Evolutionary conservation across 441 rosid genomes (phyloP), one percentile per base, ranked within the genome.

Genomic region (Adansonia madagascariensis): DNA sequence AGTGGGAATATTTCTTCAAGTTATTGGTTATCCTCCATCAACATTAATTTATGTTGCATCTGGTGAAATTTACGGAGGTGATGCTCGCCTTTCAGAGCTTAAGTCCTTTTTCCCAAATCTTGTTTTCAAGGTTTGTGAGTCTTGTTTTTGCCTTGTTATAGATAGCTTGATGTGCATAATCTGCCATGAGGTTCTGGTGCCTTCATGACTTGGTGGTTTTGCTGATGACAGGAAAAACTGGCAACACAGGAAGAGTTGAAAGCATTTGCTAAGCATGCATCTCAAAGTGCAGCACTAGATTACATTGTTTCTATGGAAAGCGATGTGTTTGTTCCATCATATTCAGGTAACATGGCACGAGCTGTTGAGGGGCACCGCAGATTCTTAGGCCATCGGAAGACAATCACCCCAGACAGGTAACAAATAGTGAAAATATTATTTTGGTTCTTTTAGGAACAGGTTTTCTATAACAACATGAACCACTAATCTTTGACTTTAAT

Each of bases 341-440:
- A 96, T 86, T 94, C 97, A 9, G 98, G 99, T 55, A 96, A 96
- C 85, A 96, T 96, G 99, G 99, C 98, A 55, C 91, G 94, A 86
- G 94, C 97, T 0, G 95, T 96, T 71, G 99, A 96, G 86, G 99
- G 99, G 55, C 98, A 96, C 74, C 94, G 98, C 56, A 91, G 99
- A 84, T 94, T 92, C 83, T 87, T 94, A 75, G 97, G 98, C 5
- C 95, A 96, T 83, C 91, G 89, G 27, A 90, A 82, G 85, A 94
- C 99, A 52, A 91, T 96, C 77, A 84, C 85, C 74, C 98, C 97
- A 20, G 94, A 96, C 84, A 91, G 99, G 98, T 95, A 84, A 18
- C 14, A 59, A 50, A 9, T 41, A 31, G 44, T 20, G n/a, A 68
- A 68, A 5, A 22, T 14, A n/a, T 7, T 64, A 49, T 43, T 4